Percentiles rank a stretch among this genome's conserved stretches.
Conservation (phyloP, 768 basidiomycete genomes). For the Psilocybe tampanensis region DNA sequence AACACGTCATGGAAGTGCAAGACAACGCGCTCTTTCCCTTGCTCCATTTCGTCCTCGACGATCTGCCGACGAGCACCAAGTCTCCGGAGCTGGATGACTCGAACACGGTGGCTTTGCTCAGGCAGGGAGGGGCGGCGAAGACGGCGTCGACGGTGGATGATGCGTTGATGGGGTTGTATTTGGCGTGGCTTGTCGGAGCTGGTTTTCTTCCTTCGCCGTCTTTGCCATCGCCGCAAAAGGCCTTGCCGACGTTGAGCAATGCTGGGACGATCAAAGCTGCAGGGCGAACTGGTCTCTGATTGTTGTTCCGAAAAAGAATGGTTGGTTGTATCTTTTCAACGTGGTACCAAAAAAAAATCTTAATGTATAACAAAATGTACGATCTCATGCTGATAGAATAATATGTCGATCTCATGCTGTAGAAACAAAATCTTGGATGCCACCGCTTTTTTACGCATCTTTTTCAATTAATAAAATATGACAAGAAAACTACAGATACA, state of each 20-base stretch:
- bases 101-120: constrained; percentile 73
- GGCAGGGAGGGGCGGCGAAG: constrained; percentile 40
- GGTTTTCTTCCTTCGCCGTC: constrained; percentile 74
- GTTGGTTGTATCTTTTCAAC: too few relatives aligned
- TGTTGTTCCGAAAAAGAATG: too few relatives aligned
- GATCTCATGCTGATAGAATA: too few relatives aligned
- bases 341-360: not conserved
- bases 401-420: too few relatives aligned
- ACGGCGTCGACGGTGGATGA: constrained; percentile 68
- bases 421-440: too few relatives aligned
- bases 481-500: too few relatives aligned
- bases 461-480: too few relatives aligned
- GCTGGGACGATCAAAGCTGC: constrained; percentile 56
- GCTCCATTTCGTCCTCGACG: constrained; percentile 96
- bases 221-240: constrained; percentile 35
- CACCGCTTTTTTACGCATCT: too few relatives aligned
- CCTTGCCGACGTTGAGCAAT: constrained; percentile 49
- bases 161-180: constrained; percentile 79
- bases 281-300: constrained; percentile 65
- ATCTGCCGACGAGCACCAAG: constrained; percentile 95
- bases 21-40: constrained; percentile 98
- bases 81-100: constrained; percentile 87
- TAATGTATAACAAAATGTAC: not conserved
- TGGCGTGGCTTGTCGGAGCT: constrained; percentile 89
- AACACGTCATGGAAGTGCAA: constrained; percentile 91